phyloP scores from a whole-genome alignment of 2,329 filamentous ascomycete species.

The Diaporthe velutina region DNA sequence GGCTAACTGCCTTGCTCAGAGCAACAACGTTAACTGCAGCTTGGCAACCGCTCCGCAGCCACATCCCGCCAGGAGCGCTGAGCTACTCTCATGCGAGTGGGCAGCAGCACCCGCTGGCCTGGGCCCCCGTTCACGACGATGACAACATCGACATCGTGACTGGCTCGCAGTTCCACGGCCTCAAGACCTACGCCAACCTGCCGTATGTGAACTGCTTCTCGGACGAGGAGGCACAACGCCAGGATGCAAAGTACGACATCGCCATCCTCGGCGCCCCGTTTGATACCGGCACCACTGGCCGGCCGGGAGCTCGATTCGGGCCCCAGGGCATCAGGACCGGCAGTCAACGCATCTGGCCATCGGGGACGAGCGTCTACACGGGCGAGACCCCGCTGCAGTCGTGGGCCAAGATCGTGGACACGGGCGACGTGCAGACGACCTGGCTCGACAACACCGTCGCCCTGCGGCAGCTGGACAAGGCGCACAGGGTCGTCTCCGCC shows the following conservation, averaged over 20 bases:
- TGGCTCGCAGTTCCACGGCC: slow-evolving; percentile 63
- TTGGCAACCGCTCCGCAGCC: slow-evolving; percentile 34
- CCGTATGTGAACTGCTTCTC: slow-evolving; percentile 72
- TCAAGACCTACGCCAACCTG: slow-evolving; percentile 74
- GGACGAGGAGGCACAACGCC: slow-evolving; percentile 60
- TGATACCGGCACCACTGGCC: slow-evolving; percentile 52
- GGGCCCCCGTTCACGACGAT: slow-evolving; percentile 41
- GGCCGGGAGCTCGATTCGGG: slow-evolving; percentile 37
- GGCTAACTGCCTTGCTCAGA: slow-evolving; percentile 5
- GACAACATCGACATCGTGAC: slow-evolving; percentile 55
- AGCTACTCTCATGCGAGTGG: not conserved
- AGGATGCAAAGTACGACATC: slow-evolving; percentile 66
- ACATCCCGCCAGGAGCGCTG: slow-evolving; percentile 5
- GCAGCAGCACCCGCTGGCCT: slow-evolving; percentile 26
- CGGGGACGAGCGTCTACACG: slow-evolving; percentile 31
- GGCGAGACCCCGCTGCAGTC: slow-evolving; percentile 29
- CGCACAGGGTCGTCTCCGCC: slow-evolving; percentile 60
- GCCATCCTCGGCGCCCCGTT: slow-evolving; percentile 65
- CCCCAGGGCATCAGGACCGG: slow-evolving; percentile 38
- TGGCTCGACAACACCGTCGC: slow-evolving; percentile 83
- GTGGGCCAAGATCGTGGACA: slow-evolving; percentile 71
- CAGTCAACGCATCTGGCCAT: slow-evolving; percentile 38
- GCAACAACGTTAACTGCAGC: slow-evolving; percentile 6
- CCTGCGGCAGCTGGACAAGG: slow-evolving; percentile 80
- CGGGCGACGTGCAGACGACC: slow-evolving; percentile 82